Conservation (phyloP, 345 rosid species). For the Salix brachista region DNA sequence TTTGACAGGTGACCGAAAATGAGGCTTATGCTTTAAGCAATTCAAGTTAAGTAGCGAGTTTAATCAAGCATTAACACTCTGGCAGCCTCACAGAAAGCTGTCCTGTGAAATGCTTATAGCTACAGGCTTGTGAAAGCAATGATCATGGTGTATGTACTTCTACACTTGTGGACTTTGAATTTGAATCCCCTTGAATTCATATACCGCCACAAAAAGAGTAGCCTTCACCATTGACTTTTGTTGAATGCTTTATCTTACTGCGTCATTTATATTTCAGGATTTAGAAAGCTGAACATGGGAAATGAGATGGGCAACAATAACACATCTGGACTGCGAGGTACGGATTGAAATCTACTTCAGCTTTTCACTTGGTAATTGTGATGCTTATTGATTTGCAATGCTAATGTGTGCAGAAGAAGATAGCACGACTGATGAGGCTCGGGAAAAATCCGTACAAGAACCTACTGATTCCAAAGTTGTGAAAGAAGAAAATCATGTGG, state of each 20-base stretch:
- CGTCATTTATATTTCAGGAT: constrained; percentile 42
- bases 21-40: constrained; percentile 42
- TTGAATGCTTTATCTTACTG: constrained; percentile 11
- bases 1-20: constrained; percentile 23
- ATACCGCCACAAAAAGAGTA: constrained; percentile 12
- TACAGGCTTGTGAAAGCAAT: constrained; percentile 29
- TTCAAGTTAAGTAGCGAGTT: not conserved
- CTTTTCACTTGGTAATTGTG: not conserved
- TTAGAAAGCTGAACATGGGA: constrained; percentile 40
- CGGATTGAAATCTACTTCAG: not conserved
- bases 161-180: constrained; percentile 4
- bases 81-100: constrained; percentile 28
- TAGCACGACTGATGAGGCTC: not conserved
- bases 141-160: constrained; percentile 32
- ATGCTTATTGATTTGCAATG: not conserved
- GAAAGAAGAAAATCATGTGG: constrained; percentile 18
- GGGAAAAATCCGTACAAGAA: constrained; percentile 17
- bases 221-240: constrained; percentile 3
- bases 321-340: constrained; percentile 48
- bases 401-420: constrained; percentile 29
- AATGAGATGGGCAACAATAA: constrained; percentile 65
- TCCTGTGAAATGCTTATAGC: constrained; percentile 16
- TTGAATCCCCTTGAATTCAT: constrained; percentile 17
- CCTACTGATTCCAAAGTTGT: constrained; percentile 8
- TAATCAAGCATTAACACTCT: constrained; percentile 29